phyloP scores from a whole-genome alignment of 139 green algal genomes.

The Tetradesmus obliquus region DNA sequence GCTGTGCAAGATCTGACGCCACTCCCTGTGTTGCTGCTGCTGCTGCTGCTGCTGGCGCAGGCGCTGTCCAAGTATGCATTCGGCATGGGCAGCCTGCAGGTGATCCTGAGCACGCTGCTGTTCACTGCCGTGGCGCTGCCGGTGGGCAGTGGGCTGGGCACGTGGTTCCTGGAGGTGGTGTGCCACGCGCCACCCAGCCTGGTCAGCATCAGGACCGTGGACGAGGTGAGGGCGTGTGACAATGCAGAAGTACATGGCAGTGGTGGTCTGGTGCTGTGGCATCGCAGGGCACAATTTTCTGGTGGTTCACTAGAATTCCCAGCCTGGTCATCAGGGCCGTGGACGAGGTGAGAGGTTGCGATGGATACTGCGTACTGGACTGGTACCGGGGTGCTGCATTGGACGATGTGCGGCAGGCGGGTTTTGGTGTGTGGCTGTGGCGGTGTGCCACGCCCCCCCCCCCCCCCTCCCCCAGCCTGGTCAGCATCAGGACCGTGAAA shows the following conservation, averaged over 20 bases:
- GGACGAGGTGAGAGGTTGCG: too few species aligned
- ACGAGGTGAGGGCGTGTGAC: constrained; percentile 58
- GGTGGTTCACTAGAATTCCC: too few species aligned
- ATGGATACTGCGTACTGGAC: too few species aligned
- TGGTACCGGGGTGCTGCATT: neutral
- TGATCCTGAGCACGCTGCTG: constrained; percentile 76
- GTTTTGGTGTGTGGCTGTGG: neutral
- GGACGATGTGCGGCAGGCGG: neutral
- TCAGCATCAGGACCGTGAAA: constrained; percentile 60
- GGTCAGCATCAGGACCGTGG: constrained; percentile 66
- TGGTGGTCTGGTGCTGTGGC: too few species aligned
- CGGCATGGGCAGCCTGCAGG: constrained; percentile 88
- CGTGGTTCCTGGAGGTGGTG: constrained; percentile 82
- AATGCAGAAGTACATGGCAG: neutral
- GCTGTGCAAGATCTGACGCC: neutral
- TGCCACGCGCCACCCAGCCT: constrained; percentile 61
- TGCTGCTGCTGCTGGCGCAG: constrained; percentile 51
- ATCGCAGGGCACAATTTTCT: too few species aligned
- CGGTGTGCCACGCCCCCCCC: constrained; percentile 16
- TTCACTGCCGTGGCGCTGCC: constrained; percentile 89
- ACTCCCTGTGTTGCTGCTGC: constrained; percentile 1
- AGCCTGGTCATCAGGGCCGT: too few species aligned
- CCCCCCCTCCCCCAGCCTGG: constrained; percentile 58
- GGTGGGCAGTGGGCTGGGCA: constrained; percentile 80
- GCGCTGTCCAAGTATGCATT: constrained; percentile 95